phyloP scores from a whole-genome alignment of 2,329 filamentous ascomycete genomes.

The Neofusicoccum ribis region DNA sequence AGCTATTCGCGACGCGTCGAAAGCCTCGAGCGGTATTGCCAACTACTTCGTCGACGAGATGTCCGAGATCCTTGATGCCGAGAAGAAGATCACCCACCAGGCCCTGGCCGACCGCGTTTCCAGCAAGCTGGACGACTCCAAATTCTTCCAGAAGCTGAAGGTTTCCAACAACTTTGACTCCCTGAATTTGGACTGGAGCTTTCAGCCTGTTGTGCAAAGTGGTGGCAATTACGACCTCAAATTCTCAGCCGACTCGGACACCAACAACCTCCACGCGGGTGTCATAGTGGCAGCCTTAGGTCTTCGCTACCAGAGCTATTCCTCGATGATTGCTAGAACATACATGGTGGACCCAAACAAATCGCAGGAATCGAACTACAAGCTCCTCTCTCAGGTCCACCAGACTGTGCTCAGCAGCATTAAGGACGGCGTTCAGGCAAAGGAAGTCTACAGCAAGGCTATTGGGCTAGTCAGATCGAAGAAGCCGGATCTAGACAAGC shows the following conservation, averaged over 20 bases:
- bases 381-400: constrained; percentile 80
- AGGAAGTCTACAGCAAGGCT: constrained; percentile 91
- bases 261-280: constrained; percentile 79
- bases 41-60: constrained; percentile 98
- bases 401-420: constrained; percentile 89
- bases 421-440: constrained; percentile 79
- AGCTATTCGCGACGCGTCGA: constrained; percentile 89
- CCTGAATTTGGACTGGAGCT: constrained; percentile 88
- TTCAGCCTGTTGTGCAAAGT: constrained; percentile 88
- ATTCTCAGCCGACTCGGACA: constrained; percentile 74
- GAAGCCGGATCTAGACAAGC: constrained; percentile 92
- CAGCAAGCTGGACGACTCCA: constrained; percentile 86
- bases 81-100: constrained; percentile 95
- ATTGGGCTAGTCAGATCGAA: constrained; percentile 77
- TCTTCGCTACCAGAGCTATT: constrained; percentile 93
- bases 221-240: constrained; percentile 93
- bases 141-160: constrained; percentile 88
- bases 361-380: constrained; percentile 91
- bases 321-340: constrained; percentile 86
- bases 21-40: constrained; percentile 87
- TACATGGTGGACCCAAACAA: constrained; percentile 98
- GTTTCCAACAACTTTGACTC: constrained; percentile 85
- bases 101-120: constrained; percentile 83
- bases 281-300: constrained; percentile 93
- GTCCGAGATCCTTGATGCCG: constrained; percentile 91